These are phyloP conservation scores for Pyrrhoderma noxium DNA, from an alignment of 1,284 basidiomycete genomes.

Conservation along the genomic window DNA sequence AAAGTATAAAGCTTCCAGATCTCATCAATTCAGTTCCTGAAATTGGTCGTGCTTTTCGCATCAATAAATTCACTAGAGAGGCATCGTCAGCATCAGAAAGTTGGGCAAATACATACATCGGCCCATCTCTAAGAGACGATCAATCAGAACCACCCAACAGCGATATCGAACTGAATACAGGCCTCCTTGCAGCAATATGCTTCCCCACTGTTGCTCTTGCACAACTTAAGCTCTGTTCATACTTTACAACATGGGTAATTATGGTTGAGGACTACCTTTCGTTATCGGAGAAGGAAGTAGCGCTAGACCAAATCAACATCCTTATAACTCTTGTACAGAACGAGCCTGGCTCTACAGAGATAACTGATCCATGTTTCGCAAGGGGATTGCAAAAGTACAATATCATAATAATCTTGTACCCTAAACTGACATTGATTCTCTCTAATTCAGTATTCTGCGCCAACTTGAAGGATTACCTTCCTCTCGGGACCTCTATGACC, in stretches of 20 bases:
- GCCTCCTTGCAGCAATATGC: slow-evolving; percentile 10
- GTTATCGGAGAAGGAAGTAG: not conserved
- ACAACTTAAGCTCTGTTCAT: slow-evolving; percentile 10
- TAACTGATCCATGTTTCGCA: not conserved
- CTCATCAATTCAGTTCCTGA: slow-evolving; percentile 2
- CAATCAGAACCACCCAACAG: not conserved
- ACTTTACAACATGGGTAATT: slow-evolving; percentile 10
- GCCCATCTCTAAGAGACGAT: not conserved
- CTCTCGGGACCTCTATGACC: not conserved
- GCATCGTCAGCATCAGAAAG: not conserved
- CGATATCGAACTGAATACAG: slow-evolving; percentile 3
- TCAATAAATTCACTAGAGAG: slow-evolving; percentile 5
- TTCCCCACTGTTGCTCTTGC: slow-evolving; percentile 3
- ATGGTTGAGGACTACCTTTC: slow-evolving; percentile 7
- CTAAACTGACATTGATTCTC: not conserved
- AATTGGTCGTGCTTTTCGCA: slow-evolving; percentile 5
- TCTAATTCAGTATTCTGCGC: not conserved
- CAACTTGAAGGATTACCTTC: not conserved
- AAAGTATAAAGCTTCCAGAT: slow-evolving; percentile 2
- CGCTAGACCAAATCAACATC: not conserved
- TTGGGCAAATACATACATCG: slow-evolving; percentile 1
- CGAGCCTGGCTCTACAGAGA: not conserved
- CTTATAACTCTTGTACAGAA: not conserved
- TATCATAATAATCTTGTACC: not conserved
- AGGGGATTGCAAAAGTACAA: slow-evolving; percentile 8